These are phyloP conservation scores for Penicillium sp. DNA, from an alignment of 2,329 filamentous ascomycete genomes.

Conservation along the genomic window DNA sequence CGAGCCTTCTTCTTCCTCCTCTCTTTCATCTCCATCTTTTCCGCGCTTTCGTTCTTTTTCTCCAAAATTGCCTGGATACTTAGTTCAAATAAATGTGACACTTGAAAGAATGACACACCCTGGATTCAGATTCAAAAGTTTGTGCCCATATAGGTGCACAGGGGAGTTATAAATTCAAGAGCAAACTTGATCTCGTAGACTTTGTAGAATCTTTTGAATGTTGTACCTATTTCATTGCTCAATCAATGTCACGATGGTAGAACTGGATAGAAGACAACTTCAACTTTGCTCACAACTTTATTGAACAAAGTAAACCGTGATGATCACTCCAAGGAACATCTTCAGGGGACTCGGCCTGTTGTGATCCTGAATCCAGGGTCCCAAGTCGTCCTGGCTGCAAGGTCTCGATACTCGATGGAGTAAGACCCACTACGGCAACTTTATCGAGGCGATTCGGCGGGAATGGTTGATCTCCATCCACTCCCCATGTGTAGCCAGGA, in stretches of 20 bases:
- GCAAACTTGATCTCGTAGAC: no score
- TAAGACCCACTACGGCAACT: conserved; percentile 34
- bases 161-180: no score
- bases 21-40: not conserved
- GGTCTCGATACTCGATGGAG: conserved; percentile 1
- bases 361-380: not conserved
- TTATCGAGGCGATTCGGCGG: conserved; percentile 42
- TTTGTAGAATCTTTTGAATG: no score
- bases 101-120: no score
- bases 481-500: conserved; percentile 42
- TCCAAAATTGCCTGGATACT: no score
- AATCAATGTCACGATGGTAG: no score
- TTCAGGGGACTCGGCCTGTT: not conserved
- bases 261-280: no score
- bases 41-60: not conserved
- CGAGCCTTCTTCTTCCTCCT: not conserved
- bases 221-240: no score
- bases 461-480: conserved; percentile 34
- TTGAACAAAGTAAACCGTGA: conserved; percentile 1
- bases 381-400: not conserved
- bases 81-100: no score
- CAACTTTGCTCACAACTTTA: no score
- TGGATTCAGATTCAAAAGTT: no score
- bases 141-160: no score
- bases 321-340: not conserved